A percentile compares a stretch with the other conserved stretches of the same genome.
These are phyloP conservation scores for Plantago ovata DNA, from an alignment of 257 asterid species.

Conservation along the genomic window DNA sequence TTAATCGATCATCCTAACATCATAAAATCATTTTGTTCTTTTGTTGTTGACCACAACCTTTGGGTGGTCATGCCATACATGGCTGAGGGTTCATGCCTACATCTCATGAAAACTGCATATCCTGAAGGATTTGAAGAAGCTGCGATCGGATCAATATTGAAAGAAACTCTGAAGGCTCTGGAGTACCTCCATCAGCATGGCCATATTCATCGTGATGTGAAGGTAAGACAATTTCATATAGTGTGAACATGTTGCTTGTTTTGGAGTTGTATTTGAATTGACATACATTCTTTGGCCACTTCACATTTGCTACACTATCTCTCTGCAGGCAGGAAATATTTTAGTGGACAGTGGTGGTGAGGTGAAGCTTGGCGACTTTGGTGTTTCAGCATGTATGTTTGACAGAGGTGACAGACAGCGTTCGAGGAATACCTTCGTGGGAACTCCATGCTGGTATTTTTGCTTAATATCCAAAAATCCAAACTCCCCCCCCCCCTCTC, in stretches of 20 bases:
- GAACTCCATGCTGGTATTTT: slow-evolving; percentile 97
- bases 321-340: slow-evolving; percentile 89
- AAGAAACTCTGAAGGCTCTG: slow-evolving; percentile 96
- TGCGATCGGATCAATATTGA: slow-evolving; percentile 79
- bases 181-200: slow-evolving; percentile 93
- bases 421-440: slow-evolving; percentile 95
- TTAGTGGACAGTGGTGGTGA: slow-evolving; percentile 79
- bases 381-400: slow-evolving; percentile 96
- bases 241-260: slow-evolving; percentile 10
- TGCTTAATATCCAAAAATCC: background rate
- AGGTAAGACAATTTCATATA: slow-evolving; percentile 42
- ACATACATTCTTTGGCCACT: slow-evolving; percentile 13
- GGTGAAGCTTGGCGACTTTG: slow-evolving; percentile 97
- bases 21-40: slow-evolving; percentile 82
- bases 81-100: slow-evolving; percentile 99
- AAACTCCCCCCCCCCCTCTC: slow-evolving; percentile 9
- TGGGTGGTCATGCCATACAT: slow-evolving; percentile 98
- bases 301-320: slow-evolving; percentile 18
- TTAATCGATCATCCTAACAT: slow-evolving; percentile 93
- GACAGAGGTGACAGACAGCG: slow-evolving; percentile 97
- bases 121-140: slow-evolving; percentile 97
- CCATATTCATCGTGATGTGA: slow-evolving; percentile 96
- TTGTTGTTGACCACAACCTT: slow-evolving; percentile 90
- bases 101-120: slow-evolving; percentile 94
- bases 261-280: slow-evolving; percentile 14